Evolutionary conservation across 148 eudicot species (phyloP), one percentile per base, ranked within the genome.

Genomic region (Fagopyrum tataricum): DNA sequence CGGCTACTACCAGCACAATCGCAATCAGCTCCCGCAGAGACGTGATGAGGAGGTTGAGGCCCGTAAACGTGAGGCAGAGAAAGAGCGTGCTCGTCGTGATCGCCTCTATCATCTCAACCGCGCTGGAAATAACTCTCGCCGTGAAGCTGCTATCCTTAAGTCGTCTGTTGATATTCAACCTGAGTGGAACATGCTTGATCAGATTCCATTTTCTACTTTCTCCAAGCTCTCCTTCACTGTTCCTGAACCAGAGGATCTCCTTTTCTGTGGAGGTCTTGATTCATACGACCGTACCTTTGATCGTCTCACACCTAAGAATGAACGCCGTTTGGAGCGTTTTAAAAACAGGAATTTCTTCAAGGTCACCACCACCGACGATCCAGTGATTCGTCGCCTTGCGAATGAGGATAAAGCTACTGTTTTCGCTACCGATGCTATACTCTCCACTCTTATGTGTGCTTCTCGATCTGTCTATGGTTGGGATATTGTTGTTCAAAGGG

Each of bases 121-220:
- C 44, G 91, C 87, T 0, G 86, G 75, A 0, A 67, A 76, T 17
- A 47, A 52, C 0, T 81, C 71, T 44, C 82, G 98, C 4, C 89
- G 98, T 0, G 98, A 94, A 21, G 90, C 96, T 0, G 89, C 98
- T 0, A 88, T 81, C 0, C 82, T 94, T 26, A 94, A 94, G 18
- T 87, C 96, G 0, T 86, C 91, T 0, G 98, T 94, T 2, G 98
- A 94, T 52, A 94, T 94, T 4, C 98, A 91, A 81, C 98, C 98
- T 0, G 98, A 93, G 47, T 94, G 98, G 98, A 94, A 94, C 53
- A 89, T 94, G 96, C 91, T 94, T 7, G 98, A 94, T 46, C 98
- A 94, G 78, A 91, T 94, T 48, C 97, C 98, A 0, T 94, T 94
- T 72, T 89, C 97, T 0, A 88, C 97, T 0, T 91, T 94, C 80